Percentiles rank a stretch among this genome's conserved stretches.
These are phyloP conservation scores for Ceratocystis destructans DNA, from an alignment of 2,329 filamentous ascomycete genomes.

Conservation along the genomic window DNA sequence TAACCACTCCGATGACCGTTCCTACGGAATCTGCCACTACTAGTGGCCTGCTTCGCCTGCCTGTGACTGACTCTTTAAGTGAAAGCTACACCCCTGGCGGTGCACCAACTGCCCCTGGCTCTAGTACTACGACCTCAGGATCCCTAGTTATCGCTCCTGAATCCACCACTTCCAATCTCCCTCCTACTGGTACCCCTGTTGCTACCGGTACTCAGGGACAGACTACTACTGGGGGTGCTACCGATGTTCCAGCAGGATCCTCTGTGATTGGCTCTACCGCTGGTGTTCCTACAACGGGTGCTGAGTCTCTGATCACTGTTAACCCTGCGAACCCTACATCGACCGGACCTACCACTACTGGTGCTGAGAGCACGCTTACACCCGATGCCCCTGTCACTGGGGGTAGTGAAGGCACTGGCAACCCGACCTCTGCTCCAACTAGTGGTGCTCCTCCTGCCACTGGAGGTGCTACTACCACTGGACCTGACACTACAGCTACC, in stretches of 20 bases:
- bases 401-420: conserved; percentile 9
- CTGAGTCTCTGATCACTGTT: conserved; percentile 16
- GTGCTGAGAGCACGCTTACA: conserved; percentile 18
- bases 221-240: no score
- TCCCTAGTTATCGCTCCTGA: conserved; percentile 12
- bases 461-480: conserved; percentile 15
- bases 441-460: conserved; percentile 16
- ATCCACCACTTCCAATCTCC: conserved; percentile 21
- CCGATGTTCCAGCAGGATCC: conserved; percentile 4
- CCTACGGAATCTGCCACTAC: conserved; percentile 1
- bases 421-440: conserved; percentile 16
- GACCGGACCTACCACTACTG: neutral
- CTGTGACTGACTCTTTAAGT: neutral
- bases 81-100: neutral
- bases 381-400: conserved; percentile 19
- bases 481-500: conserved; percentile 11
- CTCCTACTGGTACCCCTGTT: conserved; percentile 19
- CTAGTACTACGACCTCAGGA: neutral
- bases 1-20: conserved; percentile 1
- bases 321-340: conserved; percentile 15
- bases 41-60: neutral
- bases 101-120: neutral
- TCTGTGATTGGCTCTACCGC: conserved; percentile 11
- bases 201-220: neutral
- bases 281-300: conserved; percentile 14